A percentile compares a stretch with the other conserved stretches of the same genome.
These are phyloP conservation scores for Colletotrichum coccodes DNA, from an alignment of 2,329 filamentous ascomycete species.

Conservation along the genomic window DNA sequence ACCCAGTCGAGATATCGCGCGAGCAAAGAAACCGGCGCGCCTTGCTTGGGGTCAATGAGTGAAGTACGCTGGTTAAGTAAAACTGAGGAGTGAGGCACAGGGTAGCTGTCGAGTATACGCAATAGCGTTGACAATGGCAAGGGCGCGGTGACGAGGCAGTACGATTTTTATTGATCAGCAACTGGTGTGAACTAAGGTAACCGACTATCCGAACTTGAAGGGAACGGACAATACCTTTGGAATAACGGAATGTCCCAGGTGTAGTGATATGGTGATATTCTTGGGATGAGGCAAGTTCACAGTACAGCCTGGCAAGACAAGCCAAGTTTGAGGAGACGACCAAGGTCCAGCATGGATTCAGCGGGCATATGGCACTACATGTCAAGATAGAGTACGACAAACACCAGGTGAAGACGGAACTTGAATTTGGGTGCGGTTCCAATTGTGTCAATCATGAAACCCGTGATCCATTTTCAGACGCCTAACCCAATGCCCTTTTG, in stretches of 20 bases:
- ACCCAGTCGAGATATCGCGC: too few relatives aligned
- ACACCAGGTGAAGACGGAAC: slow-evolving; percentile 19
- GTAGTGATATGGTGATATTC: not conserved
- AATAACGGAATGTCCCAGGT: not conserved
- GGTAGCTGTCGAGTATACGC: too few relatives aligned
- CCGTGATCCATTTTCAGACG: slow-evolving; percentile 32
- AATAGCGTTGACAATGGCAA: too few relatives aligned
- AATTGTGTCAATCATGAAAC: slow-evolving; percentile 26
- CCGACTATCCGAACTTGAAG: too few relatives aligned
- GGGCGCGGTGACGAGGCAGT: too few relatives aligned
- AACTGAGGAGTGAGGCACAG: too few relatives aligned
- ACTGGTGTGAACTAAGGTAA: too few relatives aligned
- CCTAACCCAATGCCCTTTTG: slow-evolving; percentile 27
- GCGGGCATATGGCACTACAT: not conserved
- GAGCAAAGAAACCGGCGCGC: too few relatives aligned
- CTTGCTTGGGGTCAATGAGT: too few relatives aligned
- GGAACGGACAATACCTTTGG: not conserved
- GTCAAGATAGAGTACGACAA: not conserved
- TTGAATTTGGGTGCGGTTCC: slow-evolving; percentile 23
- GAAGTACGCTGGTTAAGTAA: too few relatives aligned
- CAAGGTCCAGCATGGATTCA: not conserved
- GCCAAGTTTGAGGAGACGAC: not conserved
- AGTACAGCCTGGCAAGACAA: not conserved
- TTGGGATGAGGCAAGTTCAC: too few relatives aligned
- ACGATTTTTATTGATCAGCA: too few relatives aligned